A percentile compares a stretch with the other conserved stretches of the same genome.
Conservation (phyloP, 2,329 filamentous ascomycete genomes). For the Tolypocladium nubicola region DNA sequence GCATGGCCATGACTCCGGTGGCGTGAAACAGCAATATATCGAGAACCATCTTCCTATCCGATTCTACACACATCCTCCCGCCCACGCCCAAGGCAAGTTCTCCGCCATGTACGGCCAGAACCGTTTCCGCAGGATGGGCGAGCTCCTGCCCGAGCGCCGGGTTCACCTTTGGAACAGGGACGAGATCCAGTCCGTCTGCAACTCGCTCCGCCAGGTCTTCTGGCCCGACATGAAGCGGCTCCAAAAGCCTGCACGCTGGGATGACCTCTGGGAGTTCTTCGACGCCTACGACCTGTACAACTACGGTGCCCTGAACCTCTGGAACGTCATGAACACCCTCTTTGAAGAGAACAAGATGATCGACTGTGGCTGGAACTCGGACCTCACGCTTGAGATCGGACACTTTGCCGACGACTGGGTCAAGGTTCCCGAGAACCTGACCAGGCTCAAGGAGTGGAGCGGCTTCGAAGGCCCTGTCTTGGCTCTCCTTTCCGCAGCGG, state of each 20-base stretch:
- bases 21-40: conserved; percentile 18
- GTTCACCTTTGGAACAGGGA: conserved; percentile 27
- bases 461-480: conserved; percentile 14
- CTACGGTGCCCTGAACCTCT: conserved; percentile 36
- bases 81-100: conserved; percentile 23
- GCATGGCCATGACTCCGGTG: conserved; percentile 10
- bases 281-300: conserved; percentile 36
- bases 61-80: conserved; percentile 25
- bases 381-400: conserved; percentile 16
- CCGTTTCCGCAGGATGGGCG: conserved; percentile 17
- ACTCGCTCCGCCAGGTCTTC: conserved; percentile 24
- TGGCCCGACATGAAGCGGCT: conserved; percentile 25
- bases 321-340: conserved; percentile 32
- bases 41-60: conserved; percentile 24
- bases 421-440: conserved; percentile 13
- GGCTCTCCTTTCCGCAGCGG: conserved; percentile 13
- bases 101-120: conserved; percentile 23
- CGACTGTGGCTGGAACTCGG: conserved; percentile 13
- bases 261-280: conserved; percentile 36
- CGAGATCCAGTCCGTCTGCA: conserved; percentile 27
- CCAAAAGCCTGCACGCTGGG: conserved; percentile 19
- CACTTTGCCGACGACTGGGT: conserved; percentile 28
- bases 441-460: conserved; percentile 20
- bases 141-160: conserved; percentile 15
- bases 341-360: conserved; percentile 28